Base-by-base conservation (phyloP, 495 filamentous ascomycete species). In the Lasiosphaeria miniovina region DNA sequence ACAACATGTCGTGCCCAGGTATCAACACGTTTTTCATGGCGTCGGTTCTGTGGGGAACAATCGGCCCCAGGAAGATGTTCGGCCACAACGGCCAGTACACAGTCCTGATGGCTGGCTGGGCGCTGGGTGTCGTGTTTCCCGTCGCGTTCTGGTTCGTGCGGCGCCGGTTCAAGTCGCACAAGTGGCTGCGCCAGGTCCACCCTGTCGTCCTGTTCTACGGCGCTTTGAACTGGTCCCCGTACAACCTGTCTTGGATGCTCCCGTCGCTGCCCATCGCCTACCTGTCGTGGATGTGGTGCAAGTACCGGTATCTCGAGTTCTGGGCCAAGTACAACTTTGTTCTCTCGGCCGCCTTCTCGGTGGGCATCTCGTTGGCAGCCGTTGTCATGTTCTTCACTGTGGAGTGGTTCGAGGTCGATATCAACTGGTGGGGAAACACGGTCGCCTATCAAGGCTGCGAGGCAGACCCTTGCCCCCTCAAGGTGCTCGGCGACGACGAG, bases 1-100 rank as follows among this genome's bases (percentile, higher is more conserved):
- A 71, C 64, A 65, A 67, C 14, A 73, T 74, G 61, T 69, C 68
- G 9, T 76, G 74, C 59, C 74, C 74, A 1, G 68, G 67, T 14
- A 64, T 73, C 59, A 70, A 74, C 58, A 74, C 71, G 31, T 74
- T 76, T 59, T 74, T 76, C 62, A 72, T 72, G 1, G 72, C 74
- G 7, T 65, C 72, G 1, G 72, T 76, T 2, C 62, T 76, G 31
- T 76, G 74, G 74, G 74, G 74, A 5, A 76, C 74, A 24, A 70
- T 76, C 24, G 74, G 74, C 9, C 74, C 74, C 12, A 61, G 62
- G 53, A 76, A 74, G 61, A 63, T 76, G 12, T 76, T 71, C 51
- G 74, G 72, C n/a, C 24, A 32, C 11, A 61, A 55, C 4, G 74
- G 74, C n/a, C 71, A 72, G 58, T 76, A 76, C 63, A 69, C 67